phyloP scores from a whole-genome alignment of 75 land plant species.

The Gnetum montanum region DNA sequence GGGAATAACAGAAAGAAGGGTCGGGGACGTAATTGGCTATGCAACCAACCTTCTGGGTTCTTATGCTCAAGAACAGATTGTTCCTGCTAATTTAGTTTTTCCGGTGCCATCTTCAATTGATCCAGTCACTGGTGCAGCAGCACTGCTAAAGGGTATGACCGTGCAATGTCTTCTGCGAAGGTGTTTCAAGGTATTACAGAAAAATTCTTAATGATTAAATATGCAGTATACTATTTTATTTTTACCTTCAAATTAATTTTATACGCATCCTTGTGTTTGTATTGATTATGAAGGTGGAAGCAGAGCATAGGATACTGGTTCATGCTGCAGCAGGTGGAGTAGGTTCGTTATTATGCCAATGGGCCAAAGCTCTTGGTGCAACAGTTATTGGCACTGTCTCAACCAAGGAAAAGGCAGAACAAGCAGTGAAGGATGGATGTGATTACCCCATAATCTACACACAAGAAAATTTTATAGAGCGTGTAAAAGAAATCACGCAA shows the following conservation, averaged over 20 bases:
- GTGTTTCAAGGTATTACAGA: constrained; percentile 76
- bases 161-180: constrained; percentile 61
- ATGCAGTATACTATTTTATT: too few species aligned
- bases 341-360: constrained; percentile 79
- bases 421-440: constrained; percentile 73
- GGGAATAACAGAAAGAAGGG: constrained; percentile 52
- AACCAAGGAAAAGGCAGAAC: constrained; percentile 62
- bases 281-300: too few species aligned
- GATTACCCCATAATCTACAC: constrained; percentile 76
- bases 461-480: constrained; percentile 54
- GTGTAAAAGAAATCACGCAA: constrained; percentile 55
- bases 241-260: too few species aligned
- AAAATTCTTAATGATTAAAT: too few species aligned
- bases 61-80: constrained; percentile 79
- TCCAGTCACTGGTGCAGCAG: constrained; percentile 50
- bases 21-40: constrained; percentile 86
- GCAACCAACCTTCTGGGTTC: constrained; percentile 66
- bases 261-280: too few species aligned
- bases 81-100: constrained; percentile 54
- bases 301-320: constrained; percentile 72
- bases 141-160: constrained; percentile 85
- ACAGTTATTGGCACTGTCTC: constrained; percentile 89
- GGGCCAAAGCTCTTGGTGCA: constrained; percentile 83
- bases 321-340: constrained; percentile 97
- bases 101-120: constrained; percentile 58